These are phyloP conservation scores for Verticillium klebahnii DNA, from an alignment of 2,329 filamentous ascomycete genomes.

Conservation along the genomic window DNA sequence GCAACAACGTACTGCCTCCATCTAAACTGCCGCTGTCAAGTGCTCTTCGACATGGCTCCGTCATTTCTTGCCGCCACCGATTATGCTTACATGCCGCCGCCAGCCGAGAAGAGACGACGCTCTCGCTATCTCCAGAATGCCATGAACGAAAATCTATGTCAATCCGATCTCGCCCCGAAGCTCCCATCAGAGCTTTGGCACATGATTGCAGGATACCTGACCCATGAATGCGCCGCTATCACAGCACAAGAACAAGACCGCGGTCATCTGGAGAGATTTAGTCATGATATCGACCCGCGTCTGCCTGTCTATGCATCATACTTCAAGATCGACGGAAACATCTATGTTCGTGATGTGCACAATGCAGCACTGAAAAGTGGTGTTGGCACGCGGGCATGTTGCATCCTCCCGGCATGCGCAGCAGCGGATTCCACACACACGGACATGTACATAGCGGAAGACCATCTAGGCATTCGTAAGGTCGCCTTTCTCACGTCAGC, in stretches of 20 bases:
- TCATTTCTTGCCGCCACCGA: not conserved
- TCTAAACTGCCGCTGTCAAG: not conserved
- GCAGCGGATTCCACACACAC: not conserved
- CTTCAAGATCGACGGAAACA: not conserved
- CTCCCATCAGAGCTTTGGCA: not conserved
- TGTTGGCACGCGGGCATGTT: not conserved
- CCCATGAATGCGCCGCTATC: not conserved
- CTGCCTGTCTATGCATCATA: not conserved
- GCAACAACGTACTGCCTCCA: not conserved
- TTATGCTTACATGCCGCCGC: not conserved
- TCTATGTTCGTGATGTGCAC: not conserved
- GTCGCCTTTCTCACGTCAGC: not conserved
- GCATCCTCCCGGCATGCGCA: not conserved
- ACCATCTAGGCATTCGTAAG: not conserved
- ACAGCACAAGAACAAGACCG: not conserved
- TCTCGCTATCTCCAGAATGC: not conserved
- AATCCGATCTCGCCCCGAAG: not conserved
- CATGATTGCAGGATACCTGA: not conserved
- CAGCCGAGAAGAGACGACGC: not conserved
- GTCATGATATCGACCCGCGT: not conserved
- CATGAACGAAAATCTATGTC: not conserved
- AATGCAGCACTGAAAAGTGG: not conserved
- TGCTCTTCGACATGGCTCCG: not conserved
- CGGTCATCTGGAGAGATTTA: not conserved
- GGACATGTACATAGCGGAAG: not conserved